Conservation (phyloP, 192 early-diverging fungal genomes). For the Chytriomyces sp. region DNA sequence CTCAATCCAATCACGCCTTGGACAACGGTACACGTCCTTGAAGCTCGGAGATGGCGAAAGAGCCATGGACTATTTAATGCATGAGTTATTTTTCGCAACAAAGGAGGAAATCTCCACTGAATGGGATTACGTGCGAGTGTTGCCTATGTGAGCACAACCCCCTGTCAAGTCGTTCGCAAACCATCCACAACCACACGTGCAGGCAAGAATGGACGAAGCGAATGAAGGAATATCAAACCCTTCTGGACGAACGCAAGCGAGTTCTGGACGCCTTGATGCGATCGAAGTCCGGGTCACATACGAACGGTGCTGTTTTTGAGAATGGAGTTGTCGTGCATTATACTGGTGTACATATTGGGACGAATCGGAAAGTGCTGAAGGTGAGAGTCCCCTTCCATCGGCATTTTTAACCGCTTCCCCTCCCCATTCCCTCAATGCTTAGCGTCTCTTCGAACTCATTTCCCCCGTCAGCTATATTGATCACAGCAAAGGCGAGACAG, state of each 20-base stretch:
- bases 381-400: not conserved
- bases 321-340: slow-evolving; percentile 30
- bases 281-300: not conserved
- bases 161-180: not conserved
- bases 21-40: not conserved
- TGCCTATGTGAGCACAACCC: slow-evolving; percentile 24
- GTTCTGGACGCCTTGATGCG: slow-evolving; percentile 1
- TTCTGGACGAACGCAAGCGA: not conserved
- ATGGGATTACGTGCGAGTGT: slow-evolving; percentile 16
- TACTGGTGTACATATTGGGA: slow-evolving; percentile 23
- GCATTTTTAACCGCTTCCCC: not conserved
- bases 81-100: too few species aligned
- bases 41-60: not conserved
- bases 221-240: slow-evolving; percentile 28
- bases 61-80: not conserved
- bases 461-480: slow-evolving; percentile 42
- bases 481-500: slow-evolving; percentile 6
- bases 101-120: not conserved
- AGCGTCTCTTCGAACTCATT: slow-evolving; percentile 40
- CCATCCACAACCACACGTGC: not conserved
- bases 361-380: slow-evolving; percentile 32
- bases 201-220: slow-evolving; percentile 28
- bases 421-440: not conserved
- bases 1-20: not conserved
- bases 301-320: slow-evolving; percentile 23